Evolutionary conservation across 108 stramenopile species (phyloP).

Genomic region (Licmophora abbreviata): DNA sequence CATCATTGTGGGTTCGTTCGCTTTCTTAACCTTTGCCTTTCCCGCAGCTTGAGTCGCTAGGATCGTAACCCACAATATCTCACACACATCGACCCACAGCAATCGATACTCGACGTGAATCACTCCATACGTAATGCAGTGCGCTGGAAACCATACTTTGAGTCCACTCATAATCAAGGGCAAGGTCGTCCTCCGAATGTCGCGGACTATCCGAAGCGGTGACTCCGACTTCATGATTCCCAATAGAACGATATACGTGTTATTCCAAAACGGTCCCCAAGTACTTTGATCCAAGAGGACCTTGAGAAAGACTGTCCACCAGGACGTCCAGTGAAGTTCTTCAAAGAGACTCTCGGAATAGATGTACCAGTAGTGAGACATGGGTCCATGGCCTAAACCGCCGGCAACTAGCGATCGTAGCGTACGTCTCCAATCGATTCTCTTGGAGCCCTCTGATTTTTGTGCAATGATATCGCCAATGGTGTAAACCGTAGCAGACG

Average conservation of each 20-base stretch:
- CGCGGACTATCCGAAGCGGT: slow-evolving; percentile 32
- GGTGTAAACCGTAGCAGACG: slow-evolving; percentile 51
- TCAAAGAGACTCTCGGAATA: slow-evolving; percentile 61
- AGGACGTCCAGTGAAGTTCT: slow-evolving; percentile 28
- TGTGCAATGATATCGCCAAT: slow-evolving; percentile 79
- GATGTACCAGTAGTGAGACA: slow-evolving; percentile 74
- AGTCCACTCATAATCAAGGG: slow-evolving; percentile 60
- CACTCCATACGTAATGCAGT: slow-evolving; percentile 77
- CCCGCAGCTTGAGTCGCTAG: slow-evolving; percentile 41
- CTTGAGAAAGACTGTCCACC: slow-evolving; percentile 65
- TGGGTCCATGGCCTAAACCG: slow-evolving; percentile 74
- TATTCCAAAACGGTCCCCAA: slow-evolving; percentile 45
- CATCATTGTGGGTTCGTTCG: too few species aligned
- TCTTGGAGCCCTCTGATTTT: slow-evolving; percentile 29
- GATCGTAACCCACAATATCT: slow-evolving; percentile 88
- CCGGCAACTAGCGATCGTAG: slow-evolving; percentile 62
- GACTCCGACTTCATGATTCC: slow-evolving; percentile 43
- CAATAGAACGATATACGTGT: slow-evolving; percentile 51
- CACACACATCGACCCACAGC: slow-evolving; percentile 80
- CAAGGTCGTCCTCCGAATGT: slow-evolving; percentile 63
- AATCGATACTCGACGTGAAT: slow-evolving; percentile 71
- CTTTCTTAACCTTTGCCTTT: too few species aligned
- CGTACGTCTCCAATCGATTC: slow-evolving; percentile 51
- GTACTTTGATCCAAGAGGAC: slow-evolving; percentile 55
- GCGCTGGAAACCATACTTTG: slow-evolving; percentile 84